A percentile compares a stretch with the other conserved stretches of the same genome.
phyloP scores from a whole-genome alignment of 805 yeast genomes.

The Ogataea trehaloabstinens region DNA sequence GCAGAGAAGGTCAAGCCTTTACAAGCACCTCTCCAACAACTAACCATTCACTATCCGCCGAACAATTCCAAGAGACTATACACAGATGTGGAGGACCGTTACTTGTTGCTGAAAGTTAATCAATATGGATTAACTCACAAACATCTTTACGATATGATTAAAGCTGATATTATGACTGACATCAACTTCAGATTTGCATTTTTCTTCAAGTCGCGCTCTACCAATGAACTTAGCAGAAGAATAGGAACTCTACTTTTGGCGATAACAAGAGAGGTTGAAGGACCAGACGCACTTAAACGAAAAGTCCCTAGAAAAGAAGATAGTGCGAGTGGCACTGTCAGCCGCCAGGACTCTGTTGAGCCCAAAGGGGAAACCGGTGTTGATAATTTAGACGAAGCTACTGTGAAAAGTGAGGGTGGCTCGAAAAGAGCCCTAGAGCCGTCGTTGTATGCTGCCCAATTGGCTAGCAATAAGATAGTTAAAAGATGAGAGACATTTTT shows the following conservation, averaged over 20 bases:
- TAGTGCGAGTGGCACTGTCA: slow-evolving; percentile 10
- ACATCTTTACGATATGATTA: slow-evolving; percentile 59
- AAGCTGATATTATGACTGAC: slow-evolving; percentile 58
- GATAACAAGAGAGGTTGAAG: slow-evolving; percentile 67
- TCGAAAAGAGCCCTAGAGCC: too few relatives aligned
- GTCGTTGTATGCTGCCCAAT: too few relatives aligned
- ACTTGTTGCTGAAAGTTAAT: slow-evolving; percentile 56
- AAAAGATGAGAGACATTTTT: too few relatives aligned
- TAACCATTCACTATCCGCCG: slow-evolving; percentile 74
- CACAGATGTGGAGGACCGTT: slow-evolving; percentile 68
- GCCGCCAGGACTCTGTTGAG: slow-evolving; percentile 35
- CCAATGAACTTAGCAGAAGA: slow-evolving; percentile 71
- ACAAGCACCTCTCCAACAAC: slow-evolving; percentile 59
- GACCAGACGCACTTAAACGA: slow-evolving; percentile 53
- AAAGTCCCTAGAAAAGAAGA: slow-evolving; percentile 30
- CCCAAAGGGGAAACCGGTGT: slow-evolving; percentile 12
- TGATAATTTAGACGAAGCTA: too few relatives aligned
- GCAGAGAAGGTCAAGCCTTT: slow-evolving; percentile 50
- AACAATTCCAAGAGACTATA: slow-evolving; percentile 76
- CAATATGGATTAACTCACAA: slow-evolving; percentile 64
- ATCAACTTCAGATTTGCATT: slow-evolving; percentile 70
- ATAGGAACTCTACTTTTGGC: slow-evolving; percentile 66
- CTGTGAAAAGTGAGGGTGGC: too few relatives aligned
- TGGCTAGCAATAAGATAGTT: too few relatives aligned
- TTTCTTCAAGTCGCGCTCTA: slow-evolving; percentile 67